Evolutionary conservation across 129 eudicot species (phyloP), one percentile per base, ranked within the genome.

Genomic region (Helianthus annuus): DNA sequence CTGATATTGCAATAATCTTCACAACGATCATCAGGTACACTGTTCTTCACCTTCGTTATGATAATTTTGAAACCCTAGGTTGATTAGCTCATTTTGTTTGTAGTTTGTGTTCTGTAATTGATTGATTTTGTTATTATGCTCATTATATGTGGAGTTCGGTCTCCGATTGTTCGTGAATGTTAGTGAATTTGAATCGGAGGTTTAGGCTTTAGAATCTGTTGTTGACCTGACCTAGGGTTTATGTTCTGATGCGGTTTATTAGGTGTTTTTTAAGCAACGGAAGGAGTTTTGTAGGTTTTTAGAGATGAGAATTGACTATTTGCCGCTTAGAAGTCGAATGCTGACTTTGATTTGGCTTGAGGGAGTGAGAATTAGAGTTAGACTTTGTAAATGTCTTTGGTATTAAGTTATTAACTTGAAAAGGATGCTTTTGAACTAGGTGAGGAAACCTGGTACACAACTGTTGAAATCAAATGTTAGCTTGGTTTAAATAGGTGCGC

Each of bases 11-110:
- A 2, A 40, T 39, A 56, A 55, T 66, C 67, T 55, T 16, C 5
- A 66, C 59, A 48, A 29, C 56, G 22, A 74, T 53, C 56, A 65
- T 42, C 59, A 66, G 79, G 79, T 75, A 75, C 79, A 56, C 29
- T 54, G 45, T 5, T 14, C 27, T 75, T 44, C 54, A 10, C 72
- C 42, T 75, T 24, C n/a, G 15, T 45, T 65, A 46, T 19, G 17
- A 42, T 39, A 5, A 7, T 24, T 10, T 10, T 7, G 4, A 66
- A 55, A 44, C 70, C 78, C 71, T 73, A 73, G 52, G 10, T 32
- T 70, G 63, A 49, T 73, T 32, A 48, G 14, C 36, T 49, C 45
- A 17, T 16, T 11, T 16, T 8, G 17, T 17, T 36, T 27, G 1
- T 62, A 34, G 34, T 51, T 4, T 73, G 32, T 12, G 48, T 12